Evolutionary conservation across 441 rosid genomes (phyloP).

Genomic region (Gossypium trilobum): DNA sequence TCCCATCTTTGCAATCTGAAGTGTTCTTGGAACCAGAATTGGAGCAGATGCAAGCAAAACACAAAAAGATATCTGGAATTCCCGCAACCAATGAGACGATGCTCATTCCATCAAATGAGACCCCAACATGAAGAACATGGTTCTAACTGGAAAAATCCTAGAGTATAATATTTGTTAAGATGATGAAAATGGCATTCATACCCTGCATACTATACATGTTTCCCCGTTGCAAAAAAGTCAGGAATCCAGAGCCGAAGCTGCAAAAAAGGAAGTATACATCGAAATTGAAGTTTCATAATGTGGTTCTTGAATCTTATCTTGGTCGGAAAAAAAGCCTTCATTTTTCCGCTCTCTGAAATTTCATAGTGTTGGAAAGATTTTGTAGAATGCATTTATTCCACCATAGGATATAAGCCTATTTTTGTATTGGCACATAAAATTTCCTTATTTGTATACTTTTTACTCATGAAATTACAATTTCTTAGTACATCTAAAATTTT

Average conservation of each 20-base stretch:
- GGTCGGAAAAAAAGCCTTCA: neutral
- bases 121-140: constrained; percentile 16
- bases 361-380: constrained; percentile 1
- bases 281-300: neutral
- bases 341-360: neutral
- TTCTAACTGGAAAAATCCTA: neutral
- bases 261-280: neutral
- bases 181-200: constrained; percentile 2
- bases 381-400: constrained; percentile 5
- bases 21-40: constrained; percentile 48
- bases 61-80: constrained; percentile 19
- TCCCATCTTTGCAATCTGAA: constrained; percentile 47
- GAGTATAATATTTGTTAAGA: constrained; percentile 4
- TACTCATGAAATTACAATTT: neutral
- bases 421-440: constrained; percentile 18
- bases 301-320: neutral
- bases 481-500: constrained; percentile 3
- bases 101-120: constrained; percentile 22
- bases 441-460: constrained; percentile 18
- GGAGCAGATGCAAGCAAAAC: constrained; percentile 38
- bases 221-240: neutral
- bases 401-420: constrained; percentile 12
- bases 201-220: neutral
- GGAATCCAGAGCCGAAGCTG: neutral
- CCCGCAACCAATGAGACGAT: constrained; percentile 13